phyloP scores from a whole-genome alignment of 2,329 filamentous ascomycete genomes.

The Colletotrichum lupini region DNA sequence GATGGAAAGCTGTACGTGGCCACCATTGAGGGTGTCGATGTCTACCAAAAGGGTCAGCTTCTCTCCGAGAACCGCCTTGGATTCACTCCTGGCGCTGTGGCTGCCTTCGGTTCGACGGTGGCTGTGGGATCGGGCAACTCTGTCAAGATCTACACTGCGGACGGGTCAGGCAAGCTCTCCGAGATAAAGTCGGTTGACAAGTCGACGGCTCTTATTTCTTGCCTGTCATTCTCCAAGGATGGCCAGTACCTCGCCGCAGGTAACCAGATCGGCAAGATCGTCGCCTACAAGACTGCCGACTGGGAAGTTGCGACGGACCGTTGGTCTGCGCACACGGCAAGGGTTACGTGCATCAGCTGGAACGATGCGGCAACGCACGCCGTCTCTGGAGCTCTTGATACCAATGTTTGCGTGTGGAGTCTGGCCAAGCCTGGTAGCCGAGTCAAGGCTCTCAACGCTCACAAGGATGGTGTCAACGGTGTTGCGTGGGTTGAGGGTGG shows the following conservation, averaged over 20 bases:
- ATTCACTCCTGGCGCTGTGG: conserved; percentile 77
- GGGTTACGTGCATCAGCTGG: conserved; percentile 76
- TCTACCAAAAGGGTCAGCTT: conserved; percentile 70
- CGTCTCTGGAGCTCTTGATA: conserved; percentile 88
- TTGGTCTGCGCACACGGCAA: conserved; percentile 71
- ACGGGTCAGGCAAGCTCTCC: conserved; percentile 65
- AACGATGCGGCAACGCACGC: conserved; percentile 81
- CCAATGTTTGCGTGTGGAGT: conserved; percentile 93
- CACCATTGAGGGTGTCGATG: conserved; percentile 60
- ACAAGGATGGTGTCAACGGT: conserved; percentile 95
- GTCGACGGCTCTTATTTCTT: conserved; percentile 78
- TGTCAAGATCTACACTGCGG: conserved; percentile 78
- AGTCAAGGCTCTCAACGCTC: conserved; percentile 86
- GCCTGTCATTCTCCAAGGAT: conserved; percentile 83
- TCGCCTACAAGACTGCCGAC: conserved; percentile 76
- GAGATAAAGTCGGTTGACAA: conserved; percentile 70
- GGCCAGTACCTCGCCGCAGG: conserved; percentile 85
- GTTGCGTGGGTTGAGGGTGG: conserved; percentile 80
- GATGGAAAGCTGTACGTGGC: conserved; percentile 67
- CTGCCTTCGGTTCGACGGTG: conserved; percentile 73
- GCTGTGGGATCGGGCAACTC: conserved; percentile 82
- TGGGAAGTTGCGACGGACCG: conserved; percentile 82
- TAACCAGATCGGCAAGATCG: conserved; percentile 86
- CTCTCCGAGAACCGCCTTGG: conserved; percentile 69
- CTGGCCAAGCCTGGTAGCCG: conserved; percentile 84